Percentiles rank a stretch among this genome's conserved stretches.
These are phyloP conservation scores for Neopestalotiopsis rosae DNA, from an alignment of 2,329 filamentous ascomycete species.

Conservation along the genomic window DNA sequence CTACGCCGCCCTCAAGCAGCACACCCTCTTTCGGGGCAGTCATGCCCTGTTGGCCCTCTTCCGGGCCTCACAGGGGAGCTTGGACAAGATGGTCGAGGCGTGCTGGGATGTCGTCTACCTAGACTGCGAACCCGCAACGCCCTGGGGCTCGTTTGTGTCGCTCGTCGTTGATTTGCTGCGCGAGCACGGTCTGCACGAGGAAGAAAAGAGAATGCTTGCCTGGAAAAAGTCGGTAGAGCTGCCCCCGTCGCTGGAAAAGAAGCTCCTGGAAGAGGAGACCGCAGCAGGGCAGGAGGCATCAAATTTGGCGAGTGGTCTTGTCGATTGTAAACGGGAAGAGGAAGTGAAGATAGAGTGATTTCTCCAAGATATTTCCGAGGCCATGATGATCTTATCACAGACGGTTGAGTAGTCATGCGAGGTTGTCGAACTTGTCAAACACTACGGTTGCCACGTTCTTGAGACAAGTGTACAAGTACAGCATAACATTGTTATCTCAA, in stretches of 20 bases:
- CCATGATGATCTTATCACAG: too few species aligned
- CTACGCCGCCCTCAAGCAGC: neutral
- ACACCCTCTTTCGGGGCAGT: neutral
- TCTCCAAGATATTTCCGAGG: neutral
- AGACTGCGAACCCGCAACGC: neutral
- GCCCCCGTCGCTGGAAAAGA: neutral
- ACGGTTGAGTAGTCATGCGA: neutral
- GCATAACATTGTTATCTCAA: too few species aligned
- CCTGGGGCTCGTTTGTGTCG: neutral
- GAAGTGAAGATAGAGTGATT: neutral
- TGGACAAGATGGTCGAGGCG: neutral
- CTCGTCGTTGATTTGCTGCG: neutral
- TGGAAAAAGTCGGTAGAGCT: constrained; percentile 4
- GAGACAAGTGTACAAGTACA: too few species aligned
- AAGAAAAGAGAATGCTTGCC: neutral
- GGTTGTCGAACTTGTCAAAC: too few species aligned
- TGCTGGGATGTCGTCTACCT: neutral
- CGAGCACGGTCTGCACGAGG: neutral
- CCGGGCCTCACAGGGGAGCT: neutral
- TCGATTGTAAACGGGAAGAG: neutral
- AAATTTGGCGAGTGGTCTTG: neutral
- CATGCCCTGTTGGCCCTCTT: neutral
- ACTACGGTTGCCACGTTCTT: too few species aligned
- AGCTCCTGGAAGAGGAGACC: neutral
- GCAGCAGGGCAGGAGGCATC: neutral